Percentiles rank a stretch among this genome's conserved stretches.
Conservation (phyloP, 768 basidiomycete species). For the Boletus reticuloceps region DNA sequence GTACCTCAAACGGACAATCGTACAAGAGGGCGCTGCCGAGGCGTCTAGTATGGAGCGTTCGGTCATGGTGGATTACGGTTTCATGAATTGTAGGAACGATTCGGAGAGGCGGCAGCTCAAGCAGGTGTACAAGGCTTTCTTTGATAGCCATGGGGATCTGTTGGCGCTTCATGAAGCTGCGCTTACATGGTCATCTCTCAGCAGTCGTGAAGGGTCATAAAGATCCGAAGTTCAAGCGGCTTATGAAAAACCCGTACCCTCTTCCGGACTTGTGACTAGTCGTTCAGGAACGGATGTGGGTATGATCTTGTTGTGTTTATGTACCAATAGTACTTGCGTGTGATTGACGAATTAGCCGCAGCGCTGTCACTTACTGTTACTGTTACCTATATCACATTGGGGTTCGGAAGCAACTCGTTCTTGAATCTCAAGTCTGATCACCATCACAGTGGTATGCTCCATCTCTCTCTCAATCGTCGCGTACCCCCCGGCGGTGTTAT, state of each 20-base stretch:
- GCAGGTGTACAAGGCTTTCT: not conserved
- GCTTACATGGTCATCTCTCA: not conserved
- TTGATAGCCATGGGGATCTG: not conserved
- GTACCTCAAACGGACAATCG: not conserved
- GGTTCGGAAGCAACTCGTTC: no score
- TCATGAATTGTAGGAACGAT: constrained; percentile 1
- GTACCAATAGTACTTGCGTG: no score
- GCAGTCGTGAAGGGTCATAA: not conserved
- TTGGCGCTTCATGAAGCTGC: not conserved
- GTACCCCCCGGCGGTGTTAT: no score
- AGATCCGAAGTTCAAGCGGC: not conserved
- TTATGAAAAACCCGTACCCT: not conserved
- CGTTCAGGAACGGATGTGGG: no score
- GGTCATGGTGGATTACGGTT: constrained; percentile 1
- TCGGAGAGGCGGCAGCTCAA: not conserved
- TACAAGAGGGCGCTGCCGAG: not conserved
- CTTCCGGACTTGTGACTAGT: not conserved
- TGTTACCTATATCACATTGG: no score
- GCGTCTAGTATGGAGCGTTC: not conserved
- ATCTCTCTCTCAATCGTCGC: no score
- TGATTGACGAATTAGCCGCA: no score
- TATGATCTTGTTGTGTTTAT: no score
- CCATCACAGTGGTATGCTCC: no score
- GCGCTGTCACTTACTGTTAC: no score
- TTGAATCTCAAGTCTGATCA: no score